Conservation (phyloP, 352 stramenopile genomes). For the Phytophthora syringae region DNA sequence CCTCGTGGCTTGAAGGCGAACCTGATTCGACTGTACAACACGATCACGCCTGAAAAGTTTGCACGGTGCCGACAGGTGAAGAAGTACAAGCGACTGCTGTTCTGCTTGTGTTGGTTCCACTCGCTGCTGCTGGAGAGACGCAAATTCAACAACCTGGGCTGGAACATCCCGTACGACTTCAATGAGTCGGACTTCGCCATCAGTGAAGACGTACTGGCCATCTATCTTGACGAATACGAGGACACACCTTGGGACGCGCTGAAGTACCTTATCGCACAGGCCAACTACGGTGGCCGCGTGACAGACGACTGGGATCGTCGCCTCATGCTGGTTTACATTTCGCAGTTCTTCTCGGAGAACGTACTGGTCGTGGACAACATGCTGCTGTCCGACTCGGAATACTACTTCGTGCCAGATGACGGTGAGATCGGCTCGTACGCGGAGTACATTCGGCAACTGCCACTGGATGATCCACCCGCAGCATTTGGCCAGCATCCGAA, state of each 20-base stretch:
- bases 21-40: slow-evolving; percentile 95
- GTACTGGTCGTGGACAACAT: slow-evolving; percentile 88
- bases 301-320: slow-evolving; percentile 97
- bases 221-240: slow-evolving; percentile 94
- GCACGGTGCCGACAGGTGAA: slow-evolving; percentile 77
- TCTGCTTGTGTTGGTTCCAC: slow-evolving; percentile 97
- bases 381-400: slow-evolving; percentile 87
- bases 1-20: slow-evolving; percentile 94
- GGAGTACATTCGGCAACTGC: slow-evolving; percentile 92
- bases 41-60: slow-evolving; percentile 90
- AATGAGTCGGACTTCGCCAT: slow-evolving; percentile 98
- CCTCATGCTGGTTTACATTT: slow-evolving; percentile 96
- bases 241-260: slow-evolving; percentile 94
- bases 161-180: slow-evolving; percentile 98
- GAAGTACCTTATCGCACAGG: slow-evolving; percentile 96
- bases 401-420: slow-evolving; percentile 95
- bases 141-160: slow-evolving; percentile 97
- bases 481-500: slow-evolving; percentile 97
- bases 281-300: slow-evolving; percentile 96
- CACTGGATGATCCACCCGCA: slow-evolving; percentile 89
- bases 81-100: slow-evolving; percentile 94
- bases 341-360: slow-evolving; percentile 94
- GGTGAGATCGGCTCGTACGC: slow-evolving; percentile 90
- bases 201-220: slow-evolving; percentile 95
- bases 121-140: slow-evolving; percentile 94